Percentiles rank a stretch among this genome's conserved stretches.
These are phyloP conservation scores for Aspergillus uvarum DNA, from an alignment of 2,329 filamentous ascomycete species.

Conservation along the genomic window DNA sequence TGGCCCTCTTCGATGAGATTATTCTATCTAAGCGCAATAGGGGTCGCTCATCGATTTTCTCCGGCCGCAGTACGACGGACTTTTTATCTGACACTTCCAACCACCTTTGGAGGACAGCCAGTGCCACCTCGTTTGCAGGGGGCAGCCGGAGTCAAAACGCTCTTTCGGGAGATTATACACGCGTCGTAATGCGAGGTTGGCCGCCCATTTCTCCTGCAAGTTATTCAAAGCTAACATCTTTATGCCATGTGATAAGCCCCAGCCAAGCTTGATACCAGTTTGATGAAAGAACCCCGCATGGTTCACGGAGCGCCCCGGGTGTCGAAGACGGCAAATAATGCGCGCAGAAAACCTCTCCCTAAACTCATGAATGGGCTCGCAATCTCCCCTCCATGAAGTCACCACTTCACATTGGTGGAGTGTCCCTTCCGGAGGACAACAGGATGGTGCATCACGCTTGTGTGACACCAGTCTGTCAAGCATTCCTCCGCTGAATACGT, in stretches of 20 bases:
- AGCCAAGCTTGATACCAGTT: conserved; percentile 74
- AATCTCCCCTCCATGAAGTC: conserved; percentile 34
- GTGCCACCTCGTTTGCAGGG: conserved; percentile 56
- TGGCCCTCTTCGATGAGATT: conserved; percentile 65
- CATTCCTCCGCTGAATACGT: conserved; percentile 11
- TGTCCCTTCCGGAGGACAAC: conserved; percentile 14
- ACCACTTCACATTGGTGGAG: conserved; percentile 19
- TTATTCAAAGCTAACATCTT: conserved; percentile 41
- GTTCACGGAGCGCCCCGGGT: conserved; percentile 81
- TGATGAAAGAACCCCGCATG: conserved; percentile 89
- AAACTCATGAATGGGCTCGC: conserved; percentile 44
- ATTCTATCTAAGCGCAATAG: conserved; percentile 64
- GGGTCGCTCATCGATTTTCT: conserved; percentile 58
- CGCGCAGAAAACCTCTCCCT: conserved; percentile 44
- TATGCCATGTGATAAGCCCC: conserved; percentile 63
- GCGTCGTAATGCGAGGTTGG: conserved; percentile 52
- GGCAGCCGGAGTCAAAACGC: conserved; percentile 49
- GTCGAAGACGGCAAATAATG: conserved; percentile 46
- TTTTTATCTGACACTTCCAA: conserved; percentile 64
- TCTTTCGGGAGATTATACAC: conserved; percentile 52
- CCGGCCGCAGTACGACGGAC: conserved; percentile 49
- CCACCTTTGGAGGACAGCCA: conserved; percentile 63
- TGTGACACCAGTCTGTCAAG: conserved; percentile 11
- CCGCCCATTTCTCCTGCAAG: conserved; percentile 1
- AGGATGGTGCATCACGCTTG: conserved; percentile 11